Base-by-base conservation (phyloP, 2,329 filamentous ascomycete genomes). In the Fusarium nanum region DNA sequence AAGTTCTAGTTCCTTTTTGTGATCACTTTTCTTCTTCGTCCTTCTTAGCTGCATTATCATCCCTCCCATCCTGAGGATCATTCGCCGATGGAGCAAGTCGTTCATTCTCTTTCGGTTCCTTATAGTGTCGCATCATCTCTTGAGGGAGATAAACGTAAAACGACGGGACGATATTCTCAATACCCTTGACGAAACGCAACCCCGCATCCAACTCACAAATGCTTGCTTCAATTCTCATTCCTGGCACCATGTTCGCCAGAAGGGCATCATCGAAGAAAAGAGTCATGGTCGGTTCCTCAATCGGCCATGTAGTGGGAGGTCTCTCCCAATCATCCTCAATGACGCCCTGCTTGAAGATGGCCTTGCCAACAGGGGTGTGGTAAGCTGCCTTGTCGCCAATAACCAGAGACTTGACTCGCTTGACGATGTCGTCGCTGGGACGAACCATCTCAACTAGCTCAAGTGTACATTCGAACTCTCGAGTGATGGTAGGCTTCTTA, bases 91-190 rank as follows among this genome's bases (percentile, higher is more conserved):
- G 84, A 4, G 83, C 80, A 5, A 83, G 82, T 1, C 85, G 82
- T 16, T 83, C 78, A 28, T 81, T 81, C 1, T 72, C 72, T 5
- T 76, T 75, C 0, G 90, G 90, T 25, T 86, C 80, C 77, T 89
- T 92, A 85, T 87, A 94, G 20, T 84, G 78, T 23, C 84, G 73
- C 90, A 94, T 92, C 69, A 92, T 81, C 70, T 91, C 87, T 76
- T 94, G 93, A 1, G 87, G 85, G 27, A 94, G 80, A 60, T 88
- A 88, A 0, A 83, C 86, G 75, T 92, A 88, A 75, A 92, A 92
- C 0, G 86, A 87, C 5, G 88, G 88, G 60, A 87, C 85, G 13
- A 90, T 76, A 1, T 83, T 83, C 28, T 81, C 76, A 18, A 91
- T 77, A 3, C 83, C 79, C 75, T 90, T 90, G 76, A 94, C 87